Base-by-base conservation (phyloP, 768 basidiomycete species). In the Lentinula raphanica region DNA sequence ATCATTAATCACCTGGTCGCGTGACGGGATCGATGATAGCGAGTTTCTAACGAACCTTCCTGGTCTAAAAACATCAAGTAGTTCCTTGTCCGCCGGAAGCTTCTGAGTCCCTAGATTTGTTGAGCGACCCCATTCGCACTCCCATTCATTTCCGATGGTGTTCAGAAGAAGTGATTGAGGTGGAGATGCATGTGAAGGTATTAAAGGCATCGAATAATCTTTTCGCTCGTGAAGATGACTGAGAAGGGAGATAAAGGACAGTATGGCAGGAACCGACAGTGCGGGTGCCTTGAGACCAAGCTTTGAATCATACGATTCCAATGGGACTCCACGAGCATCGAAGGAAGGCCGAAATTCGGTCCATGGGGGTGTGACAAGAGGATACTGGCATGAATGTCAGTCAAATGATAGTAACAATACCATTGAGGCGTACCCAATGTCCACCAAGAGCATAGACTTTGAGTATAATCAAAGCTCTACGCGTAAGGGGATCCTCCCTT, bases 371-470 rank as follows among this genome's bases (percentile, higher is more conserved):
- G 69, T 70, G 36, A 83, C 81, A 29, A 88, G 71, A 3, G 79
- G 74, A 65, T 90, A 91, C 89, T 91, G 67, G 36, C 42, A 39
- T 51, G 58, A 38, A 49, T 53, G 3, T 53, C 11, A 53, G 36
- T 36, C 38, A 23, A 7, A 3, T 21, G 21, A 28, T 21, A 32
- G 12, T 5, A 12, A 9, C n/a, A 19, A 21, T 8, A 11, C 51
- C 15, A 2, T 23, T 17, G 21, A 3, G 78, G 81, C 72, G 71
- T 71, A 81, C 79, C 59, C 70, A 70, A 64, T 89, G 87, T 25
- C 88, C 90, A 9, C 84, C 87, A 21, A 90, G 66, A 1, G 88
- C 87, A 60, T 82, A 79, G 9, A 82, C 64, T 64, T 87, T 86
- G 54, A 89, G 63, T 28, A 85, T 72, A 46, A 75, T 74, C 27